Conservation (phyloP, 306 rosid species). For the Sicyos edulis region DNA sequence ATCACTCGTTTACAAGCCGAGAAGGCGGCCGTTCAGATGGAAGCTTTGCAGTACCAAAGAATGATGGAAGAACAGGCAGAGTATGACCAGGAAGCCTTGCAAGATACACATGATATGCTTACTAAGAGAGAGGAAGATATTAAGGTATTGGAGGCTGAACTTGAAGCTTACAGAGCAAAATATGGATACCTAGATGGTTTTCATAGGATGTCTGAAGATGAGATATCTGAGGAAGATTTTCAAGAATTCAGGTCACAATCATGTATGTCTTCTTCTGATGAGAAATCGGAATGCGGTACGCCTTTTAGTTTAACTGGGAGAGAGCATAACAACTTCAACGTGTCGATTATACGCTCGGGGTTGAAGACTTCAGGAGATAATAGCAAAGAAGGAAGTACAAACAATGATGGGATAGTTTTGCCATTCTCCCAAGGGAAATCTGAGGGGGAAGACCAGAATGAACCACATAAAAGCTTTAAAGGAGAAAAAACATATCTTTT, state of each 20-base stretch:
- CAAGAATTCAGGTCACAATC: constrained; percentile 18
- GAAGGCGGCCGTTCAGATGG: constrained; percentile 94
- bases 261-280: constrained; percentile 15
- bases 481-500: too few relatives aligned
- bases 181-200: constrained; percentile 44
- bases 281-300: constrained; percentile 28
- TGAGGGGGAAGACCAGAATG: too few relatives aligned
- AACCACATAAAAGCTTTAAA: too few relatives aligned
- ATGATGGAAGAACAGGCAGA: constrained; percentile 97
- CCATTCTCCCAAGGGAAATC: background rate
- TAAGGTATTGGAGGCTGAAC: constrained; percentile 50
- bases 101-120: constrained; percentile 62
- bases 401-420: background rate
- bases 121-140: constrained; percentile 63
- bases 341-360: background rate
- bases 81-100: constrained; percentile 86
- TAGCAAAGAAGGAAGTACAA: background rate
- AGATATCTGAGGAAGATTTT: constrained; percentile 23
- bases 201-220: constrained; percentile 21
- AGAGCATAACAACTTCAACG: constrained; percentile 17
- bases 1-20: constrained; percentile 86
- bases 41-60: constrained; percentile 90
- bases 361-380: background rate
- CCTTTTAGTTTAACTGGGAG: constrained; percentile 22
- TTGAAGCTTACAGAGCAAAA: constrained; percentile 50